phyloP scores from a whole-genome alignment of 768 basidiomycete genomes.

The Serendipita indica region DNA sequence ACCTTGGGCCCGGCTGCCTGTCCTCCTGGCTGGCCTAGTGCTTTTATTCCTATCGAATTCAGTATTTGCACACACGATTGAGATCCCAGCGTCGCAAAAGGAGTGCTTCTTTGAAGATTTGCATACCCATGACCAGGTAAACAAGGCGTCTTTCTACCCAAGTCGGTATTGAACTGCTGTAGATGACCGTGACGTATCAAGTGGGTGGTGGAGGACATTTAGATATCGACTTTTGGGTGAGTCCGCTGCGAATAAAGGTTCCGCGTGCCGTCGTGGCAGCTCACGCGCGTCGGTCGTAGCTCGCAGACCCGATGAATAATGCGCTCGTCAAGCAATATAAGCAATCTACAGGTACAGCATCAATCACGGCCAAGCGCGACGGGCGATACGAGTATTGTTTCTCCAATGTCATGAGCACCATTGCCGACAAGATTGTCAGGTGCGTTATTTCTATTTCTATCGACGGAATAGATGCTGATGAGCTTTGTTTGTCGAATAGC shows the following conservation, averaged over 20 bases:
- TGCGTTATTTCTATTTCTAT: conserved; percentile 23
- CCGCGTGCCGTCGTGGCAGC: background rate
- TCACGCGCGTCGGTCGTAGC: conserved; percentile 29
- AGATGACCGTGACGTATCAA: conserved; percentile 99
- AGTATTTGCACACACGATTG: conserved; percentile 22
- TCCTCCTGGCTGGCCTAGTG: background rate
- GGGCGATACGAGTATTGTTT: conserved; percentile 94
- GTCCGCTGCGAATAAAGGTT: conserved; percentile 12
- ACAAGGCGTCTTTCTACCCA: background rate
- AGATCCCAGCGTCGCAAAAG: conserved; percentile 59
- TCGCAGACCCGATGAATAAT: conserved; percentile 57
- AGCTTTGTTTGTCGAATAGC: conserved; percentile 27
- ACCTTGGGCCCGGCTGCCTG: background rate
- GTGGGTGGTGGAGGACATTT: conserved; percentile 93
- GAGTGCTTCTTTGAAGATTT: conserved; percentile 97
- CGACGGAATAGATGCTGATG: background rate
- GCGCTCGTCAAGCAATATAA: conserved; percentile 67
- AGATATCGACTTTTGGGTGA: conserved; percentile 95
- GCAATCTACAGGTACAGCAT: conserved; percentile 76
- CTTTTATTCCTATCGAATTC: conserved; percentile 3
- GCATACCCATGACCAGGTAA: conserved; percentile 76
- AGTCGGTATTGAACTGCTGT: background rate
- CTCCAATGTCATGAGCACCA: conserved; percentile 95
- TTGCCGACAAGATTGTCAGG: conserved; percentile 93
- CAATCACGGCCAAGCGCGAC: conserved; percentile 75